Evolutionary conservation across 2,329 filamentous ascomycete genomes (phyloP).

Genomic region (Cercospora janseana): DNA sequence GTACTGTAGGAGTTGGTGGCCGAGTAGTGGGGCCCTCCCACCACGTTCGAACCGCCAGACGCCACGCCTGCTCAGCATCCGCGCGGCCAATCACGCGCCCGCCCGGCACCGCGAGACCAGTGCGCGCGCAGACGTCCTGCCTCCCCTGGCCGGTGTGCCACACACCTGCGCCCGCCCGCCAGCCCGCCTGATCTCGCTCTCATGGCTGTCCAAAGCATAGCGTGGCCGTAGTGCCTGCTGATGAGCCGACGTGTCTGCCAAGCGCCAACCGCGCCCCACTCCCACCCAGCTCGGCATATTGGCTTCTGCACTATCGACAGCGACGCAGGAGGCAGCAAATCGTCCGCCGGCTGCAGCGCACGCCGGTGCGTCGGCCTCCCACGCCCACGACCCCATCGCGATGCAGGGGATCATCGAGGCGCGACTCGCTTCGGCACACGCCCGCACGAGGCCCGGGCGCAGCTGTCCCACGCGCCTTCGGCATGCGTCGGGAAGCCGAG

Average conservation of each 20-base stretch:
- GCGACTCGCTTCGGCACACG: not conserved
- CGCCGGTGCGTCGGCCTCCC: no score
- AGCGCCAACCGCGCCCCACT: not conserved
- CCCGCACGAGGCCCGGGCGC: not conserved
- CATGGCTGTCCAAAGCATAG: not conserved
- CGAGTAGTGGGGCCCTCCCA: no score
- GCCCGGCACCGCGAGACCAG: no score
- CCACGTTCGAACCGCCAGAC: not conserved
- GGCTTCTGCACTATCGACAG: not conserved
- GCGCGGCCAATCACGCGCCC: not conserved
- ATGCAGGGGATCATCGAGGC: no score
- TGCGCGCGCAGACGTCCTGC: no score
- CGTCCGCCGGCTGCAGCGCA: not conserved
- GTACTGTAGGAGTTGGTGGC: no score
- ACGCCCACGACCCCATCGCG: no score
- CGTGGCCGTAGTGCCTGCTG: not conserved
- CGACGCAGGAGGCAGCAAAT: no score
- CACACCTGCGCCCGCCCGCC: not conserved
- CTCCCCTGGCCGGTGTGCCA: not conserved
- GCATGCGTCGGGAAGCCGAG: slow-evolving; percentile 3
- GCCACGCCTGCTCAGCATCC: not conserved
- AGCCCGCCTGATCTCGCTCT: no score
- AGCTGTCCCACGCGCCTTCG: slow-evolving; percentile 1
- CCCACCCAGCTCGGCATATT: slow-evolving; percentile 3
- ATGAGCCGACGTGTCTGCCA: not conserved